Conservation (phyloP, 768 basidiomycete genomes). For the Grammothele lineata region DNA sequence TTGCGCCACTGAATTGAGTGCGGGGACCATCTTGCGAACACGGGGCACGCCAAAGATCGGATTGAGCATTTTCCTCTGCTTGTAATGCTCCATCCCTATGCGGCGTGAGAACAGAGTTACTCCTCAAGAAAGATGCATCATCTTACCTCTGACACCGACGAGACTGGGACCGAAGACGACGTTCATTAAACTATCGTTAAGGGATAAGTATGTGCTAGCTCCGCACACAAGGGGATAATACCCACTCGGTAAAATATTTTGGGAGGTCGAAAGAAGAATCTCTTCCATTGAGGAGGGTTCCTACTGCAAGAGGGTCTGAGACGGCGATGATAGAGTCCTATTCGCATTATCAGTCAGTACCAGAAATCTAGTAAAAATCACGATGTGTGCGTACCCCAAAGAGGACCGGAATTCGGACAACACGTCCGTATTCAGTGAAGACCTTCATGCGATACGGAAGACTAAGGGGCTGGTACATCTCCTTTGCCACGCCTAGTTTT, state of each 20-base stretch:
- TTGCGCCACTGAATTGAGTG: not conserved
- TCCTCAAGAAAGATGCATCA: not conserved
- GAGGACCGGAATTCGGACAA: not conserved
- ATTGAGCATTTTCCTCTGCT: constrained; percentile 5
- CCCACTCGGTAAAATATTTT: not conserved
- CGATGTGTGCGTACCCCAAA: not conserved
- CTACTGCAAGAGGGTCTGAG: not conserved
- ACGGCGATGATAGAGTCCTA: constrained; percentile 2
- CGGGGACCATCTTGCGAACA: constrained; percentile 3
- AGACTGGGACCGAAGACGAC: constrained; percentile 3
- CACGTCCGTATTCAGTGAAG: constrained; percentile 3
- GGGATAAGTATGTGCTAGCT: not conserved
- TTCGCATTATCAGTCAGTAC: not conserved
- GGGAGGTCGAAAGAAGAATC: constrained; percentile 1
- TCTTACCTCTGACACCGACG: not conserved
- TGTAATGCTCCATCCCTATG: not conserved
- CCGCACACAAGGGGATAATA: not conserved
- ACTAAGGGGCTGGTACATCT: not conserved
- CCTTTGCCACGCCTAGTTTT: not conserved
- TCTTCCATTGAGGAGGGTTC: not conserved
- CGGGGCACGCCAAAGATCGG: constrained; percentile 2
- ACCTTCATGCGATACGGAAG: not conserved
- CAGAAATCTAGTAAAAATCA: not conserved
- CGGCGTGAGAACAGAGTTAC: not conserved
- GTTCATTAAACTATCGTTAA: not conserved